Conservation (phyloP, 129 eudicot species). For the Helianthus annuus region HanXRQr2.0-SUNRISE NC_035446.2:7257183-7257682, state of each 20-base stretch:
- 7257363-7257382: no score
- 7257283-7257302: no score
- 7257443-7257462: slow-evolving; percentile 77
- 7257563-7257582: neutral
- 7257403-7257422: slow-evolving; percentile 64
- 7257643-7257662: slow-evolving; percentile 50
- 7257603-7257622: slow-evolving; percentile 64
- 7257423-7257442: slow-evolving; percentile 69
- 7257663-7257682: slow-evolving; percentile 35
- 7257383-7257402: slow-evolving; percentile 9
- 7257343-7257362: no score
- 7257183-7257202: no score
- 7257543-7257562: neutral
- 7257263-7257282: no score
- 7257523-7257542: slow-evolving; percentile 6
- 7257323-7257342: no score
- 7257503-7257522: neutral
- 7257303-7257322: no score
- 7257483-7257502: slow-evolving; percentile 79
- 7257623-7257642: slow-evolving; percentile 61
- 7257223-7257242: no score
- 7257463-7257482: slow-evolving; percentile 74
- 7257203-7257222: no score
- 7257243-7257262: no score
- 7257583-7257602: slow-evolving; percentile 78